These are phyloP conservation scores for Forsythia suspensa DNA, from an alignment of 257 asterid species.

Conservation along the genomic window DNA sequence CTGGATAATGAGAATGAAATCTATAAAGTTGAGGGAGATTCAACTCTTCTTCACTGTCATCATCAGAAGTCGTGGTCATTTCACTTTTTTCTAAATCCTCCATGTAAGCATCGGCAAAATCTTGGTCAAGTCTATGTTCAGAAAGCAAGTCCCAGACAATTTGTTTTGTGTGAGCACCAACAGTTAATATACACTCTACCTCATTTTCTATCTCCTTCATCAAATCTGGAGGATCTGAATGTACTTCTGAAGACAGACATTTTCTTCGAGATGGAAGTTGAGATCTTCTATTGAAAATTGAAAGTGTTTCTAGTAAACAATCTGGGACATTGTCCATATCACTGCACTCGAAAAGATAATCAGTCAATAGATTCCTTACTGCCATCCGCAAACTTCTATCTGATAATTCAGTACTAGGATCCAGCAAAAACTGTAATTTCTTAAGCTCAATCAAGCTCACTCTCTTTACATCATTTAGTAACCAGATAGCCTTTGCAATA, in stretches of 20 bases:
- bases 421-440: conserved; percentile 45
- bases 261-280: conserved; percentile 20
- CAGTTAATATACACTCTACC: conserved; percentile 49
- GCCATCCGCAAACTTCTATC: conserved; percentile 37
- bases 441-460: conserved; percentile 45
- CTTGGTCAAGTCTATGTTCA: conserved; percentile 54
- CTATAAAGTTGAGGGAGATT: conserved; percentile 22
- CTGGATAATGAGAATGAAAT: conserved; percentile 25
- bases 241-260: conserved; percentile 7
- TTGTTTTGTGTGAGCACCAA: conserved; percentile 86
- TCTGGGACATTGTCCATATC: conserved; percentile 69
- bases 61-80: conserved; percentile 24
- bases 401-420: conserved; percentile 35
- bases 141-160: conserved; percentile 54
- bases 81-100: conserved; percentile 52
- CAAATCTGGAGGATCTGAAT: conserved; percentile 25
- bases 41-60: conserved; percentile 30
- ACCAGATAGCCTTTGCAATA: conserved; percentile 60
- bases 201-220: conserved; percentile 51
- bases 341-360: conserved; percentile 73
- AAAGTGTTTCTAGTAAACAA: conserved; percentile 41
- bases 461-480: conserved; percentile 30
- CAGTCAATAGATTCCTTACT: conserved; percentile 57
- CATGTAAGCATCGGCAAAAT: conserved; percentile 64
- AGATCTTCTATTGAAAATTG: conserved; percentile 46